Evolutionary conservation across 768 basidiomycete species (phyloP), one percentile per base, ranked within the genome.

Genomic region (Mycena rebaudengoi): DNA sequence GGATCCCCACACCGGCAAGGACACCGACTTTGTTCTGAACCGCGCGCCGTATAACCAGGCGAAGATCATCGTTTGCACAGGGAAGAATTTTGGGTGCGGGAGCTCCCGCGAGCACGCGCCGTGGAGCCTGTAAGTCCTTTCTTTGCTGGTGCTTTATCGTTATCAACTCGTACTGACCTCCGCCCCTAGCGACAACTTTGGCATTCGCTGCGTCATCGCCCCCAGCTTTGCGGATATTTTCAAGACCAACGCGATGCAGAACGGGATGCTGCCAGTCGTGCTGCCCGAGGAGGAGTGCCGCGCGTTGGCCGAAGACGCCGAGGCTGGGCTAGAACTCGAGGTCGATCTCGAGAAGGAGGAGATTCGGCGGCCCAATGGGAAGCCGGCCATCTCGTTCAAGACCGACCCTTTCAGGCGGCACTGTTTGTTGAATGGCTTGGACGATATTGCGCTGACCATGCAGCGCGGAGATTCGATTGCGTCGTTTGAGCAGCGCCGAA

Each of bases 381-480:
- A 93, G 71, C 78, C 86, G 2, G 74, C 90, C 20, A 88, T 98
- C 65, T 59, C 83, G 40, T 99, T 99, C 80, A 82, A 83, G 37
- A 88, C 90, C 49, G 98, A 99, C 77, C 79, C 90, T 0, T 99
- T 99, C 91, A 85, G 96, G 65, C 83, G 94, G 57, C 94, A 97
- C 74, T 96, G 98, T 75, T 80, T 99, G 75, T 76, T 99, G 78
- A 96, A 99, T 71, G 98, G 98, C 30, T 80, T 99, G 67, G 98
- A 99, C 75, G 98, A 98, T 72, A 97, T 99, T 66, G 96, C 91
- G 41, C 81, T 99, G 77, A 99, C 98, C 43, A 81, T 99, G 82
- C 89, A 94, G 76, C 90, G 89, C 74, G 88, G 83, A 30, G 79
- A 79, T 11, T 75, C 83, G n/a, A 98, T 99, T 67, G 81, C 84